Base-by-base conservation (phyloP, 78 protist species). In the Mastigamoeba balamuthi region DNA sequence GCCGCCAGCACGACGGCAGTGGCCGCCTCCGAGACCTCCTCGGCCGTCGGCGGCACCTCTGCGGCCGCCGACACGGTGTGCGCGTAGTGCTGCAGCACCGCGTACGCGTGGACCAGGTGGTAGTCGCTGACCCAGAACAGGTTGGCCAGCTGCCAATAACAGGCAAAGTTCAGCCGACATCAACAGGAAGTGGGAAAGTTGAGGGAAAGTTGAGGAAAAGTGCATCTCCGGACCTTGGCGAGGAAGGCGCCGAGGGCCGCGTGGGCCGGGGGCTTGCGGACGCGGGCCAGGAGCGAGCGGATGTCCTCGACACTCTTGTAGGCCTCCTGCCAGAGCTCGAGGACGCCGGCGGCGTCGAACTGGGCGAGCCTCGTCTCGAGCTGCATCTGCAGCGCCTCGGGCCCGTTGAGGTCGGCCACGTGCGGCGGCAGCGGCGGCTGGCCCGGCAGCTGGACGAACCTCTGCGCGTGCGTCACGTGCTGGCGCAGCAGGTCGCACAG, bases 321-420 rank as follows among this genome's bases (percentile, higher is more conserved):
- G 10, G 92, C 88, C 81, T 88, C 91, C 42, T 87, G 89, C 93
- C 94, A 94, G 33, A 90, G 83, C 48, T 90, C 94, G 53, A 94
- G 76, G 37, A 38, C 29, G 71, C 75, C 35, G 5, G 97, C 93
- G 29, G 88, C 76, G 39, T 78, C 58, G 41, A 92, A 81, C 81
- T 94, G 95, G 1, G n/a, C 81, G 69, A 87, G 85, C 42, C 95
- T 84, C 17, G 82, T 77, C 69, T 90, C 91, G 7, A 94, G 78
- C 70, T 88, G 89, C 43, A 77, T 58, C 29, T 80, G 83, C 44
- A 92, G 85, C 25, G 81, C 25, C 72, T 84, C 88, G 6, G 78
- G 63, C 69, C 42, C 78, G 39, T 23, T 78, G 27, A 85, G 77
- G 77, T 77, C 70, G 66, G 71, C 8, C 72, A 48, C 38, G 76